Base-by-base conservation (phyloP, 768 basidiomycete genomes). In the Lactifluus echinatus region DNA sequence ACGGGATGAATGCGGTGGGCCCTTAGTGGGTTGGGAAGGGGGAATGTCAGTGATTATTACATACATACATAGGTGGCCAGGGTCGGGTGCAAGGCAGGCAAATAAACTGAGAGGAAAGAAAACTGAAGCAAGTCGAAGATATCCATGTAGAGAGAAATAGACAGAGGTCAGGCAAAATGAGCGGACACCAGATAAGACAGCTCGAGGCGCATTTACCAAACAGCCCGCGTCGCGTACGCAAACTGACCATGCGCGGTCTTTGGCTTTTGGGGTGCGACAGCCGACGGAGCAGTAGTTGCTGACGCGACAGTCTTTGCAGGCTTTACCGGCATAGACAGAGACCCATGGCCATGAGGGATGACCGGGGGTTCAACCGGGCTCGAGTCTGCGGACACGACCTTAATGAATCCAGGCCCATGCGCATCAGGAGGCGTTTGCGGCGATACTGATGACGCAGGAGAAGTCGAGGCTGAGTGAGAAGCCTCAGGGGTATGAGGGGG, bases 371-470 rank as follows among this genome's bases (percentile, higher is more conserved):
- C 48, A 2, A 59, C 11, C 0, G 58, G 58, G 19, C 58, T 59
- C 53, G 58, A 59, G n/a, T 59, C 58, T 24, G 43, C 58, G 8
- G 58, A 55, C 0, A 37, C 55, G 24, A 60, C 50, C 45, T 60
- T 57, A 31, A 29, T 29, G 1, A 57, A 47, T 47, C 43, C 56
- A 11, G 43, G 23, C 28, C 49, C 59, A 11, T 59, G 58, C 34
- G 50, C 59, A 33, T 60, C 59, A 10, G 63, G 62, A 8, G 69
- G 70, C 34, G 69, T 71, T 24, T 64, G 63, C 1, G 69, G 70
- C 53, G 69, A 66, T 2, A 56, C 66, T 39, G 67, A 65, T 17
- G 67, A 66, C 26, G 69, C 68, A 21, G 71, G 70, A 10, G 67
- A 68, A 24, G 66, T 67, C 39, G 66, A 67, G 6, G 59, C 64